Percentiles rank a stretch among this genome's conserved stretches.
Conservation (phyloP, 2,329 filamentous ascomycete species). For the Helicocarpus griseus region DNA sequence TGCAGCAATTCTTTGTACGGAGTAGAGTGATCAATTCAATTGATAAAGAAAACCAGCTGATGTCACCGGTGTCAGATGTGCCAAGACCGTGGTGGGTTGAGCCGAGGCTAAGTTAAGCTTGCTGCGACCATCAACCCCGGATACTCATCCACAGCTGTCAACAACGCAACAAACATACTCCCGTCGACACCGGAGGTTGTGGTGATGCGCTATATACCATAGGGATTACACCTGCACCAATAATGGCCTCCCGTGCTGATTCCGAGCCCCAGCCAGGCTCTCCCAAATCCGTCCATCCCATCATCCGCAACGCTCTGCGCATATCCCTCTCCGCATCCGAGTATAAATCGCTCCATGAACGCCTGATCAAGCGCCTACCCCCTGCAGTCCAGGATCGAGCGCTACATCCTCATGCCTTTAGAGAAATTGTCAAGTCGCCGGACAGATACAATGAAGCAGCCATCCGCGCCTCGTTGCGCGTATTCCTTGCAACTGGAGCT, state of each 20-base stretch:
- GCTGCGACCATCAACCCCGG: too few relatives aligned
- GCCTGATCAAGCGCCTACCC: conserved; percentile 63
- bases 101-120: neutral
- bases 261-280: neutral
- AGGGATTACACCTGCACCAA: neutral
- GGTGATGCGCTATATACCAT: neutral
- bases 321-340: conserved; percentile 77
- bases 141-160: neutral
- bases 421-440: conserved; percentile 39
- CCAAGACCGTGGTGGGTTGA: neutral
- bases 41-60: too few relatives aligned
- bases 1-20: too few relatives aligned
- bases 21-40: too few relatives aligned
- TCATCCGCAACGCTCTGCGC: conserved; percentile 75
- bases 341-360: conserved; percentile 75
- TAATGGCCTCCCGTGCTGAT: conserved; percentile 1
- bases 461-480: conserved; percentile 59
- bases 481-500: conserved; percentile 56
- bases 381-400: conserved; percentile 47
- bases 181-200: neutral
- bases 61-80: too few relatives aligned
- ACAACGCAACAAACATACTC: neutral
- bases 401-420: conserved; percentile 42
- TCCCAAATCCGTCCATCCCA: conserved; percentile 45
- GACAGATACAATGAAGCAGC: conserved; percentile 64